phyloP scores from a whole-genome alignment of 495 filamentous ascomycete genomes.

The Penicillium herquei region DNA sequence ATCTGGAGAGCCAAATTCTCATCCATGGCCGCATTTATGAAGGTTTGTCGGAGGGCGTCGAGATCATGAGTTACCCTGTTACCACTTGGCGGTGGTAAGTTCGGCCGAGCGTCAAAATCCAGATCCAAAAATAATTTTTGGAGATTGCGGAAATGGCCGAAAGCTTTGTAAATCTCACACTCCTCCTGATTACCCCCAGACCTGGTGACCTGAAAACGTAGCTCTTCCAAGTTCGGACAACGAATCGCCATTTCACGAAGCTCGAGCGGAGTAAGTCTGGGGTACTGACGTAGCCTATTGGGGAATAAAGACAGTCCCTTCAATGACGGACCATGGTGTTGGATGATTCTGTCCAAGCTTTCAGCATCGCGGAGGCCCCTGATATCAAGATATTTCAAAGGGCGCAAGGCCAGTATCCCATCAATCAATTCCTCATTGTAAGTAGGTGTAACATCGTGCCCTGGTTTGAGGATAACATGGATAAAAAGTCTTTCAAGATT shows the following conservation, averaged over 20 bases:
- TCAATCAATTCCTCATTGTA: constrained; percentile 6
- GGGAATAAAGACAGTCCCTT: constrained; percentile 9
- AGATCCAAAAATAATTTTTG: constrained; percentile 6
- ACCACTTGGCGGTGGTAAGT: background rate
- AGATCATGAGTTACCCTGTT: background rate
- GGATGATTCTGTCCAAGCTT: constrained; percentile 8
- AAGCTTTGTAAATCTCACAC: constrained; percentile 5
- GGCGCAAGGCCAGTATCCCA: constrained; percentile 5
- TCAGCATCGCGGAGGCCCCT: background rate
- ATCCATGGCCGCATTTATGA: background rate
- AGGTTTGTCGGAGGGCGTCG: background rate
- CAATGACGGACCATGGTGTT: constrained; percentile 11
- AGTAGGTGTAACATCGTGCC: background rate
- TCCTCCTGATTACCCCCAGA: constrained; percentile 3
- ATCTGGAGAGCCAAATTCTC: background rate
- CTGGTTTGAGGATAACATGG: background rate
- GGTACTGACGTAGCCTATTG: background rate
- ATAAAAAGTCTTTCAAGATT: constrained; percentile 16
- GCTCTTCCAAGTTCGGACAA: constrained; percentile 9
- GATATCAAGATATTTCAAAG: constrained; percentile 9
- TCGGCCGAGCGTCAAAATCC: constrained; percentile 4
- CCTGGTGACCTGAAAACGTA: constrained; percentile 1
- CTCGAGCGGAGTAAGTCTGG: background rate
- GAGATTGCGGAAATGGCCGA: constrained; percentile 2
- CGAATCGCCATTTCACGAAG: background rate